Evolutionary conservation across 2,329 filamentous ascomycete species (phyloP), one percentile per base, ranked within the genome.

Genomic region (Aquanectria penicillioides): DNA sequence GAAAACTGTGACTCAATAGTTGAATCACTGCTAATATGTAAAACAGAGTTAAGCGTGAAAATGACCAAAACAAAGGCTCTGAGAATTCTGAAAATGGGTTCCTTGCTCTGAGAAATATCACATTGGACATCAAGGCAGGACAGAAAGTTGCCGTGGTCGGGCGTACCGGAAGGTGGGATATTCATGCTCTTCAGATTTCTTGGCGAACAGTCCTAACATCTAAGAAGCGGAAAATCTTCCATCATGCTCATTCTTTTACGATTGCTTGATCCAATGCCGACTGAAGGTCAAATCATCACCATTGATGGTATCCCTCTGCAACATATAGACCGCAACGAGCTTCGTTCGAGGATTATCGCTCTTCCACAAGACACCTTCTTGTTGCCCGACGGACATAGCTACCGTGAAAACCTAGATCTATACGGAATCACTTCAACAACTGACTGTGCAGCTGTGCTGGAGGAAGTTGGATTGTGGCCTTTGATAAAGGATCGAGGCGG

Each of bases 361-460:
- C 66, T 85, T 2, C 80, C 83, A 0, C 83, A 86, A 66, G 83
- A 86, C 6, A 64, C 81, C 1, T 76, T 82, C 5, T 83, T 86
- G 65, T 66, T 85, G 3, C 78, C 78, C 0, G 76, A 74, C 4
- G 57, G 56, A 9, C 46, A 57, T 20, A 62, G 47, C 3, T 36
- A 62, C 10, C 23, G 48, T 9, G 17, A 36, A 6, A 81, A 83
- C 59, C 69, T 82, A 0, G 80, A 82, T 60, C 77, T 77, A 0
- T 70, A 69, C 17, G 49, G 53, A 4, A 44, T 57, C 1, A 71
- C 74, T 2, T 70, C 70, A 0, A 61, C 67, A 1, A 57, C 61
- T 5, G 73, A 75, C 13, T 75, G 73, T 56, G 60, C 56, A 7
- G 61, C 57, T 2, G 71, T 71, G 0, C 69, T 81, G 1, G 60